Evolutionary conservation across 129 eudicot species (phyloP).

Genomic region (Cynara cardunculus): DNA sequence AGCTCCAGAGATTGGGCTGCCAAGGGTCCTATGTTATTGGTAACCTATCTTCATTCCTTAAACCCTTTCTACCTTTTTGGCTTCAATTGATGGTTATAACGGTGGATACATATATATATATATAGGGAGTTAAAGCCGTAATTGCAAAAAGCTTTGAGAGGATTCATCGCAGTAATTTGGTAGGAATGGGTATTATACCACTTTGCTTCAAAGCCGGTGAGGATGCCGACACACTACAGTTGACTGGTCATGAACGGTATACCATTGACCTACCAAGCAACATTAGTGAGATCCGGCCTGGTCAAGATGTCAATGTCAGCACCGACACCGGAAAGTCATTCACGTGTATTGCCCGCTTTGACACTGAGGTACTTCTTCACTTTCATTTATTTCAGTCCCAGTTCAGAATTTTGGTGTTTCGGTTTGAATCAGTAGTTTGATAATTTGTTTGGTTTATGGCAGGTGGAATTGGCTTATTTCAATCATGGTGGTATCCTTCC

Average conservation of each 20-base stretch:
- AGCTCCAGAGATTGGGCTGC: constrained; percentile 98
- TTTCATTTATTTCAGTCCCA: neutral
- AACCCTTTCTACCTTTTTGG: neutral
- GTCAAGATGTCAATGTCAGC: constrained; percentile 77
- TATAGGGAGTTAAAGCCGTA: constrained; percentile 87
- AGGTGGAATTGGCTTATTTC: constrained; percentile 90
- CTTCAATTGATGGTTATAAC: neutral
- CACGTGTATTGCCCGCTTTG: constrained; percentile 85
- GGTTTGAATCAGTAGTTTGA: too few relatives aligned
- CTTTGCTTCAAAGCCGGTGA: constrained; percentile 92
- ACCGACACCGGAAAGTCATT: constrained; percentile 79
- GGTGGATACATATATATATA: neutral
- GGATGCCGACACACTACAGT: constrained; percentile 81
- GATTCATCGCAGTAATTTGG: constrained; percentile 95
- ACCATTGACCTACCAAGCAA: constrained; percentile 73
- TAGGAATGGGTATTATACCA: constrained; percentile 96
- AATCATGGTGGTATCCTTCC: constrained; percentile 86
- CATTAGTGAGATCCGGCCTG: constrained; percentile 79
- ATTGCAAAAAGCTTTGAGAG: constrained; percentile 95
- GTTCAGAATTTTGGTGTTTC: too few relatives aligned
- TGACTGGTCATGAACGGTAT: constrained; percentile 91
- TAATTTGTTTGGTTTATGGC: constrained; percentile 14
- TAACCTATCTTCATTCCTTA: constrained; percentile 10
- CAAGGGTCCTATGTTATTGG: constrained; percentile 93
- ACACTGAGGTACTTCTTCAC: constrained; percentile 70